These are phyloP conservation scores for Hirschfeldia incana DNA, from an alignment of 345 rosid species.

Conservation along the genomic window DNA sequence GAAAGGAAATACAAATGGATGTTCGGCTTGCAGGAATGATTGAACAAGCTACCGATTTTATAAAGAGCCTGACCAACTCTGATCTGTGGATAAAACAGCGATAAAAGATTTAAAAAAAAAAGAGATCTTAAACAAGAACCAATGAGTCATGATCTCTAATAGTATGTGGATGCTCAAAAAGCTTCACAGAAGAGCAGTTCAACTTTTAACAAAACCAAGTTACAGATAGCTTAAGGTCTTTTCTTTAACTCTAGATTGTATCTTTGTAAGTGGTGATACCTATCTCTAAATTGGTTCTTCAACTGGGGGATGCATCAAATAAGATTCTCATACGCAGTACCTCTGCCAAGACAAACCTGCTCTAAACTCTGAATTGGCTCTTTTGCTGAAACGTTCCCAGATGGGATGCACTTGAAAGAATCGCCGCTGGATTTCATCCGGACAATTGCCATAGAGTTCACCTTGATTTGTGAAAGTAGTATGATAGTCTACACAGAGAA, in stretches of 20 bases:
- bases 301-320: conserved; percentile 1
- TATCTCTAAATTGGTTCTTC: conserved; percentile 9
- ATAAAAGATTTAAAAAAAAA: conserved; percentile 1
- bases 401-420: conserved; percentile 39
- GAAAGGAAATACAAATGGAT: conserved; percentile 85
- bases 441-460: conserved; percentile 76
- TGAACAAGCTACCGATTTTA: conserved; percentile 69
- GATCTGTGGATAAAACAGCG: conserved; percentile 45
- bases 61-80: conserved; percentile 85
- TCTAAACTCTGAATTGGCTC: conserved; percentile 57
- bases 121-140: background rate
- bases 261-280: background rate
- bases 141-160: background rate
- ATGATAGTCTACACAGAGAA: conserved; percentile 57
- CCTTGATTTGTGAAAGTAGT: conserved; percentile 71
- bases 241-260: background rate
- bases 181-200: background rate
- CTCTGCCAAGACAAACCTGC: conserved; percentile 60
- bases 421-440: conserved; percentile 59
- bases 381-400: conserved; percentile 35
- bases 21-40: conserved; percentile 90
- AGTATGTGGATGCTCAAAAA: background rate
- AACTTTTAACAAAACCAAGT: background rate
- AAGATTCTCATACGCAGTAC: conserved; percentile 28
- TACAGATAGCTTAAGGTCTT: background rate